Evolutionary conservation across 768 basidiomycete genomes (phyloP).

Genomic region (Podaxis pistillaris): DNA sequence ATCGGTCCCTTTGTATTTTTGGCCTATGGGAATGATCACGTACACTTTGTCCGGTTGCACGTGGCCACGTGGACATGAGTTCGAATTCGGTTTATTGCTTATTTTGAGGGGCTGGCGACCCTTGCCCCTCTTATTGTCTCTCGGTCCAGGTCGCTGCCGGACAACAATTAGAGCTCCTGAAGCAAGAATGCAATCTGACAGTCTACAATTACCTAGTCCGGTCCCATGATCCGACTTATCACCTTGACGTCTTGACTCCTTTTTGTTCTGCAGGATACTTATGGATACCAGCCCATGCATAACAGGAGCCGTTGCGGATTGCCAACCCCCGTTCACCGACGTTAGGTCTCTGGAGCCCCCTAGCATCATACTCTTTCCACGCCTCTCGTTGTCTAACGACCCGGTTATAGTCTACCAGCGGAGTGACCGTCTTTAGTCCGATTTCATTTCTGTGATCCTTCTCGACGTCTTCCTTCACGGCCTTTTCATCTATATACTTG

Average conservation of each 20-base stretch:
- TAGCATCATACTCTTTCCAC: slow-evolving; percentile 1
- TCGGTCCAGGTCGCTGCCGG: neutral
- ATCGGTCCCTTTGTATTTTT: neutral
- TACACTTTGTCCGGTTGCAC: neutral
- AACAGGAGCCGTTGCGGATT: neutral
- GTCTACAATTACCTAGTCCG: neutral
- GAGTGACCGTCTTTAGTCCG: neutral
- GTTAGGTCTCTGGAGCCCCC: slow-evolving; percentile 12
- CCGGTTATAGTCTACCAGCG: neutral
- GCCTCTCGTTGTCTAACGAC: neutral
- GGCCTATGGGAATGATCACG: neutral
- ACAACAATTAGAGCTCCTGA: slow-evolving; percentile 6
- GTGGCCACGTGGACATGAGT: neutral
- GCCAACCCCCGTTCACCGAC: neutral
- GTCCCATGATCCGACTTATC: slow-evolving; percentile 3
- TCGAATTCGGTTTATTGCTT: neutral
- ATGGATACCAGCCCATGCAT: slow-evolving; percentile 12
- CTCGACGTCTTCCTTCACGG: slow-evolving; percentile 1
- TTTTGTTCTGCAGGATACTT: slow-evolving; percentile 19
- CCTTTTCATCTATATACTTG: slow-evolving; percentile 4
- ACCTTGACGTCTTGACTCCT: slow-evolving; percentile 13
- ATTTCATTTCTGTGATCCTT: slow-evolving; percentile 2
- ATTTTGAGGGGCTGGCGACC: neutral
- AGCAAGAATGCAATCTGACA: slow-evolving; percentile 2
- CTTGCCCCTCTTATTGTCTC: neutral